Base-by-base conservation (phyloP, 257 asterid genomes). In the Avicennia marina region DNA sequence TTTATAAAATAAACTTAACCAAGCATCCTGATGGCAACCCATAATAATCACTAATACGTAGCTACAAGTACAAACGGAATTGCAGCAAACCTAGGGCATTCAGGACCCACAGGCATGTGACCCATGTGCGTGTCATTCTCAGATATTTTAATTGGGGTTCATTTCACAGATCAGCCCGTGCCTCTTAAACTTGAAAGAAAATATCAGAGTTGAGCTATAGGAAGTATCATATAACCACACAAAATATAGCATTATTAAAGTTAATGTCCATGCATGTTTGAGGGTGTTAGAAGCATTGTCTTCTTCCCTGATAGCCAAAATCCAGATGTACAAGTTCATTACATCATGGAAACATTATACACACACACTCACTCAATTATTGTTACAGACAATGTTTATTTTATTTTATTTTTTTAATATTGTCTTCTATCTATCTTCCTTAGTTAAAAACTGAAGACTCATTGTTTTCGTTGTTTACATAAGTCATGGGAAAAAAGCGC, bases 71-170 rank as follows among this genome's bases (percentile, higher is more conserved):
- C 3, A 29, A 34, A 62, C 44, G n/a, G 27, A 67, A 44, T 38
- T 67, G 63, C 68, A 68, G 68, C 64, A 53, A 67, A 60, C 45
- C 27, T 21, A 34, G 61, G 56, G 53, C 56, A 52, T 29, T 3
- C 7, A 7, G 82, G 76, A 39, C 71, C 80, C 76, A 69, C 64
- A 22, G 46, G 48, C 84, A 81, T 72, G 88, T 81, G 81, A 61
- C 73, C 76, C 82, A 81, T 75, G 82, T 80, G n/a, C n/a, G 81
- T 77, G 62, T 15, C 46, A 29, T 41, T 31, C 15, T 60, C 26
- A 51, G 6, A 33, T 56, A 61, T 8, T 65, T 41, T 50, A 17
- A 62, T 18, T 63, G 11, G n/a, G 7, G 31, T 24, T 46, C 26
- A 38, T 54, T 55, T 71, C 66, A 58, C 34, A 69, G 79, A 66